phyloP scores from a whole-genome alignment of 208 protist genomes.

The Strigomonas culicis region DNA sequence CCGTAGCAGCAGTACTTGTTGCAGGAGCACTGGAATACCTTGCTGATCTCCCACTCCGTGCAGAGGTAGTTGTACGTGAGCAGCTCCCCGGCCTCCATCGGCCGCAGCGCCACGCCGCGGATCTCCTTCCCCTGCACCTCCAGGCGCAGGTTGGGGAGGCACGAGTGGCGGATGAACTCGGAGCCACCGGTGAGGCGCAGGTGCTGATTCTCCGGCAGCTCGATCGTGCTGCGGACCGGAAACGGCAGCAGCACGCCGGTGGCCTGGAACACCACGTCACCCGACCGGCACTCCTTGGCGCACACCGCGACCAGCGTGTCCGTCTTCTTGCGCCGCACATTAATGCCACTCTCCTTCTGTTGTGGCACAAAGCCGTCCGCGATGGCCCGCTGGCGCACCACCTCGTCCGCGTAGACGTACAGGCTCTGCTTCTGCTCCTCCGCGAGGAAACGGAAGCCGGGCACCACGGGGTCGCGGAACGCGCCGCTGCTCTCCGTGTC shows the following conservation, averaged over 20 bases:
- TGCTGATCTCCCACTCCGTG: constrained; percentile 82
- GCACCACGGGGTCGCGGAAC: constrained; percentile 28
- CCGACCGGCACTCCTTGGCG: constrained; percentile 27
- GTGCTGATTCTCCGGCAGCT: constrained; percentile 64
- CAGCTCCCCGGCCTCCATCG: constrained; percentile 65
- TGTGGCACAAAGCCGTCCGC: constrained; percentile 60
- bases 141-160: constrained; percentile 76
- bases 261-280: constrained; percentile 55
- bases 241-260: constrained; percentile 74
- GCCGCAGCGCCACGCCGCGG: constrained; percentile 65
- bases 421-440: constrained; percentile 58
- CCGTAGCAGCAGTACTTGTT: constrained; percentile 80
- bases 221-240: constrained; percentile 72
- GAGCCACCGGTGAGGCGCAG: constrained; percentile 69
- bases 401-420: constrained; percentile 72
- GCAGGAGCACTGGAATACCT: constrained; percentile 79
- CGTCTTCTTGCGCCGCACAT: constrained; percentile 37
- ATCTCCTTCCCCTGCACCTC: constrained; percentile 63
- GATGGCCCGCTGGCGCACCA: constrained; percentile 71
- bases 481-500: neutral
- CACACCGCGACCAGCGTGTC: constrained; percentile 43
- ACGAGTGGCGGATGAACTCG: constrained; percentile 82
- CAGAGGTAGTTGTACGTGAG: constrained; percentile 87
- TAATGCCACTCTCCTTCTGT: constrained; percentile 40
- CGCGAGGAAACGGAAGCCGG: constrained; percentile 56